These are phyloP conservation scores for Talaromyces thailandensis DNA, from an alignment of 495 filamentous ascomycete species.

Conservation along the genomic window DNA sequence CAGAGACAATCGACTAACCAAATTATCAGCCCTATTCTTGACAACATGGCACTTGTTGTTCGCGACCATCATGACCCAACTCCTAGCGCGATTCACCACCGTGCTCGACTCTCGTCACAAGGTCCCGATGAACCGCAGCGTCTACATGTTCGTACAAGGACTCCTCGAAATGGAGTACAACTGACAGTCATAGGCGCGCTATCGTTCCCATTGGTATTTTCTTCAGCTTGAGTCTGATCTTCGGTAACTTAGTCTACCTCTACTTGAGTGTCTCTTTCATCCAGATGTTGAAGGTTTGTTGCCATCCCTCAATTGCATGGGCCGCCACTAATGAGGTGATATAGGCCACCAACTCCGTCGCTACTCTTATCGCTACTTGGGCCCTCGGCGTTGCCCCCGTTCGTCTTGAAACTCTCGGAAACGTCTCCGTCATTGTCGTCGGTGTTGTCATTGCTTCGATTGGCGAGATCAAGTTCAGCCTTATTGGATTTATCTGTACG, in stretches of 20 bases:
- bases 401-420: slow-evolving; percentile 65
- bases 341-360: slow-evolving; percentile 81
- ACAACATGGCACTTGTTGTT: slow-evolving; percentile 85
- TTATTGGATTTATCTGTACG: slow-evolving; percentile 64
- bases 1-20: neutral
- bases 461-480: slow-evolving; percentile 80
- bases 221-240: slow-evolving; percentile 86
- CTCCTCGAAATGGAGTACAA: neutral
- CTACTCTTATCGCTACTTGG: slow-evolving; percentile 74
- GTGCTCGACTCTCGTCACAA: slow-evolving; percentile 77
- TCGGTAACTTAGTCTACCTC: slow-evolving; percentile 80
- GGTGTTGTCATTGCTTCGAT: slow-evolving; percentile 80
- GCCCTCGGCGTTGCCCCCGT: slow-evolving; percentile 58
- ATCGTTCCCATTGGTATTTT: slow-evolving; percentile 85
- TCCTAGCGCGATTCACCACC: slow-evolving; percentile 70
- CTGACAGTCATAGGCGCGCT: slow-evolving; percentile 37
- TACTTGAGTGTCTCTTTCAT: slow-evolving; percentile 87
- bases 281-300: slow-evolving; percentile 80
- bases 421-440: slow-evolving; percentile 75
- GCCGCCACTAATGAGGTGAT: neutral
- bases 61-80: slow-evolving; percentile 76
- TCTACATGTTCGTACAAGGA: slow-evolving; percentile 51
- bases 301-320: neutral
- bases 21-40: slow-evolving; percentile 49
- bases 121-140: slow-evolving; percentile 75